A percentile compares a stretch with the other conserved stretches of the same genome.
These are phyloP conservation scores for Debaryomyces psychrophilus DNA, from an alignment of 1,139 yeast genomes.

Conservation along the genomic window DNA sequence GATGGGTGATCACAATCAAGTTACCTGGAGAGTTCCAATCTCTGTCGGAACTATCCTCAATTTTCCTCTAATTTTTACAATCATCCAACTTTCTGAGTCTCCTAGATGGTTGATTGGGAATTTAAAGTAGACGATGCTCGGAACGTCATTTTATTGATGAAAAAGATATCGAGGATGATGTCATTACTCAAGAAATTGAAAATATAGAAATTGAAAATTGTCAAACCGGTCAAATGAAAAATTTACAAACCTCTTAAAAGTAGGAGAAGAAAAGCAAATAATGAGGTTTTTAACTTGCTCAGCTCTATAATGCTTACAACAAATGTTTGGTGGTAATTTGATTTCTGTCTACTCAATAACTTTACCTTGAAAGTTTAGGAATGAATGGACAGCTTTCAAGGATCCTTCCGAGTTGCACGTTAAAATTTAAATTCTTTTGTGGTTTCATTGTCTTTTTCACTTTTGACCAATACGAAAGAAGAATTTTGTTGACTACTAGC, in stretches of 20 bases:
- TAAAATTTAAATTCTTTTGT: conserved; percentile 3
- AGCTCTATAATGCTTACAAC: neutral
- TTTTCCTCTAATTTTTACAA: neutral
- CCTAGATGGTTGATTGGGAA: conserved; percentile 56
- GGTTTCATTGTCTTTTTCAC: conserved; percentile 4
- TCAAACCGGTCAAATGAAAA: neutral
- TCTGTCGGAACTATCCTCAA: conserved; percentile 30
- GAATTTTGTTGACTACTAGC: neutral
- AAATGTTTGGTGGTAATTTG: neutral
- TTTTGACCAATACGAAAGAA: neutral
- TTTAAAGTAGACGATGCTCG: conserved; percentile 40
- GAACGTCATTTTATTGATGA: neutral
- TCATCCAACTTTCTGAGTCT: conserved; percentile 48
- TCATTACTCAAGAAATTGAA: neutral
- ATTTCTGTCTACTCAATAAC: neutral
- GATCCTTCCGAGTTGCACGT: neutral
- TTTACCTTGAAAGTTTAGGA: neutral
- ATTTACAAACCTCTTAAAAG: neutral
- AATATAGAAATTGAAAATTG: neutral
- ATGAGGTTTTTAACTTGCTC: neutral
- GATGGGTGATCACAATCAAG: conserved; percentile 21
- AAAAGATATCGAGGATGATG: neutral
- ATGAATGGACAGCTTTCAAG: neutral
- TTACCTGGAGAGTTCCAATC: conserved; percentile 38
- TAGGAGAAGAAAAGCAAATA: neutral